A percentile compares a stretch with the other conserved stretches of the same genome.
These are phyloP conservation scores for Xylaria telfairii DNA, from an alignment of 495 filamentous ascomycete genomes.

Conservation along the genomic window DNA sequence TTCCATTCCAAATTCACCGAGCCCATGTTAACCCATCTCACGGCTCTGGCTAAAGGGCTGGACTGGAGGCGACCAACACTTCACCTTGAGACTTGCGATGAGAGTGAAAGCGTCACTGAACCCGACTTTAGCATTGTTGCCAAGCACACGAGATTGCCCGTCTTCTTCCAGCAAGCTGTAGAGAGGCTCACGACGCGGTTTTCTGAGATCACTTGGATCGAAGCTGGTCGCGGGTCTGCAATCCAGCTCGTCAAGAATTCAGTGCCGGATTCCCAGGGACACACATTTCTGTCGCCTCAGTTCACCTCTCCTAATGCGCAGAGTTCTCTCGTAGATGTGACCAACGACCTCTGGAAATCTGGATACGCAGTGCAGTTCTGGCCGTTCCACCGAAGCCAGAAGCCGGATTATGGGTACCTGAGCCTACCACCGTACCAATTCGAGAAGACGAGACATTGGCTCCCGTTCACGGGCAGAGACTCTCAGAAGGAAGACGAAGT, in stretches of 20 bases:
- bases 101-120: neutral
- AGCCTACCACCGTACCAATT: constrained; percentile 62
- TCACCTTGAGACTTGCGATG: constrained; percentile 13
- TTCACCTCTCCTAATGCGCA: constrained; percentile 15
- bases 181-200: constrained; percentile 36
- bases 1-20: constrained; percentile 54
- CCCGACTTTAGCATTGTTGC: constrained; percentile 21
- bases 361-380: constrained; percentile 27
- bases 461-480: constrained; percentile 20
- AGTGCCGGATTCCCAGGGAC: constrained; percentile 1
- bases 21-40: constrained; percentile 33
- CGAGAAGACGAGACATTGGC: constrained; percentile 44
- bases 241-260: constrained; percentile 32
- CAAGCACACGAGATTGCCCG: constrained; percentile 46
- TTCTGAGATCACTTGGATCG: constrained; percentile 35
- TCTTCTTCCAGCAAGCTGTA: constrained; percentile 51
- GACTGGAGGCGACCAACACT: constrained; percentile 3
- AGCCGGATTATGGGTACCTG: constrained; percentile 35
- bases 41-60: neutral
- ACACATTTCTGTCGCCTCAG: constrained; percentile 14
- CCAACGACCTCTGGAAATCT: constrained; percentile 32
- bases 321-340: constrained; percentile 26
- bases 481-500: constrained; percentile 17
- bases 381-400: constrained; percentile 26
- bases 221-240: constrained; percentile 40